Percentiles rank a stretch among this genome's conserved stretches.
Conservation (phyloP, 805 yeast species). For the Cyberlindnera mycetangii region DNA sequence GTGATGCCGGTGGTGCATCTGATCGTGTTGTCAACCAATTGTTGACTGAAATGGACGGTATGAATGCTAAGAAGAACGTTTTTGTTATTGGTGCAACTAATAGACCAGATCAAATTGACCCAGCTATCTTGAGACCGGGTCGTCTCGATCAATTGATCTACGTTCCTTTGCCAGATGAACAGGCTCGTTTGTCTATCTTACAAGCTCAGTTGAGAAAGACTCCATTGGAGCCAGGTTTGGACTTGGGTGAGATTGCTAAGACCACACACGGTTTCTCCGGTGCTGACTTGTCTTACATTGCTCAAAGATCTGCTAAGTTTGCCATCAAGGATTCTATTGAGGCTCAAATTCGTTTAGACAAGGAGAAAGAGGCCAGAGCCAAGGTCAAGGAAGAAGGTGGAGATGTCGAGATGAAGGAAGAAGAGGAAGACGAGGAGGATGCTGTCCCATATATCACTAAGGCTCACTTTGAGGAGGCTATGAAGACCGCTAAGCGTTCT, state of each 20-base stretch:
- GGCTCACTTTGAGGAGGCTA: slow-evolving; percentile 96
- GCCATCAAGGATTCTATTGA: slow-evolving; percentile 98
- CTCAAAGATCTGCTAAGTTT: slow-evolving; percentile 97
- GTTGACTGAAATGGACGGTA: slow-evolving; percentile 99
- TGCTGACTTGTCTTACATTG: slow-evolving; percentile 97
- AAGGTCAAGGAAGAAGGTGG: slow-evolving; percentile 41
- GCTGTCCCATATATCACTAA: slow-evolving; percentile 94
- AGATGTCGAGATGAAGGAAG: slow-evolving; percentile 48
- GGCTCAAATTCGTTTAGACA: slow-evolving; percentile 55
- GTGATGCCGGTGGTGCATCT: slow-evolving; percentile 96
- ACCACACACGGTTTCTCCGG: slow-evolving; percentile 98
- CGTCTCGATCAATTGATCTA: slow-evolving; percentile 97
- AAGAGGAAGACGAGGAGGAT: slow-evolving; percentile 73
- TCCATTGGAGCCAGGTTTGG: slow-evolving; percentile 96
- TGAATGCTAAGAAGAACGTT: slow-evolving; percentile 98
- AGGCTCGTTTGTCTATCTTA: slow-evolving; percentile 88
- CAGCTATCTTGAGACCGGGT: slow-evolving; percentile 98
- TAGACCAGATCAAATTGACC: slow-evolving; percentile 99
- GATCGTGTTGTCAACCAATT: slow-evolving; percentile 96
- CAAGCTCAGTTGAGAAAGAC: slow-evolving; percentile 97
- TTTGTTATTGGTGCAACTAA: slow-evolving; percentile 99
- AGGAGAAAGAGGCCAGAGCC: slow-evolving; percentile 39
- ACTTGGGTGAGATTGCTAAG: slow-evolving; percentile 83
- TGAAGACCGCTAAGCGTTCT: slow-evolving; percentile 98
- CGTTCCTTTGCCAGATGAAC: slow-evolving; percentile 97